Evolutionary conservation across 371 early-diverging fungal species (phyloP), one percentile per base, ranked within the genome.

Genomic region (Syncephalastrum contaminatum): DNA sequence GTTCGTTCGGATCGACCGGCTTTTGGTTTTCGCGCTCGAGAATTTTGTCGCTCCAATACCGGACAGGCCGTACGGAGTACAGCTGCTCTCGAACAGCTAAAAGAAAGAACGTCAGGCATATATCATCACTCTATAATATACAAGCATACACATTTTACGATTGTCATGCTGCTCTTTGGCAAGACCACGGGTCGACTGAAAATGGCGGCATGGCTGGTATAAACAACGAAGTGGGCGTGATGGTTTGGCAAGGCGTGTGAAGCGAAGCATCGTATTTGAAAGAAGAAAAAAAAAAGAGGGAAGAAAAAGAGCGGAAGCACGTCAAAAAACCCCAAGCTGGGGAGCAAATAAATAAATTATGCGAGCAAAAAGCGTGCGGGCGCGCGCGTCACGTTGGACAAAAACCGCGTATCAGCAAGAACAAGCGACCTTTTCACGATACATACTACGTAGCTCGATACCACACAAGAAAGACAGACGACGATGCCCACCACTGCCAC

Each of bases 31-130:
- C 66, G 8, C 51, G 43, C 40, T 69, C 65, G 30, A 63, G 41
- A 42, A 75, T 51, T 27, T 71, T 70, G 56, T 78, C 75, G 63
- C 73, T 73, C 75, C 79, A 73, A 5, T 66, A 73, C 2, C 64
- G 66, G 8, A 70, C 58, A n/a, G 79, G 79, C 0, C 72, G 62
- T 12, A 75, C 73, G n/a, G 75, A 72, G 21, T 73, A 79, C 3
- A 66, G 5, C 7, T 14, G 51, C 4, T 62, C 53, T 16, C 50
- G 30, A 4, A 55, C 16, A 39, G 51, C 51, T 51, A 39, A 36
- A 3, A 8, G 36, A 12, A 30, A 30, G 10, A 10, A 30, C 5
- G 36, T 30, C 36, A 30, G 36, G 5, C 36, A 12, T 30, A 39
- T 51, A n/a, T 51, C 40, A 15, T 4, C 25, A 25, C 7, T 25